These are phyloP conservation scores for Aureobasidium musti DNA, from an alignment of 2,329 filamentous ascomycete species.

Conservation along the genomic window DNA sequence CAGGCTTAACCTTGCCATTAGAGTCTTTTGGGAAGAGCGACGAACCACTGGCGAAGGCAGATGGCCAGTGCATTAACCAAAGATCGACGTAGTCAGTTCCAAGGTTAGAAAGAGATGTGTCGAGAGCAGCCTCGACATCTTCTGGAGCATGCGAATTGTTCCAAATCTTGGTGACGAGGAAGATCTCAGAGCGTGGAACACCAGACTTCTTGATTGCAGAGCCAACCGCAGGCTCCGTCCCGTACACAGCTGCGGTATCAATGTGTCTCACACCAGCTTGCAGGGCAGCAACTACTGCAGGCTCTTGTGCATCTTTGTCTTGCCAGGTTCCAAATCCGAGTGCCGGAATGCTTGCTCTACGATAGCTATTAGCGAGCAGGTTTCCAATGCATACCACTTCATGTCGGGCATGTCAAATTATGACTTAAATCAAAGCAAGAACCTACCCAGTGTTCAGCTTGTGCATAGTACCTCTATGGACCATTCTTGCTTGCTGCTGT, in stretches of 20 bases:
- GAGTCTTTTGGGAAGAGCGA: conserved; percentile 51
- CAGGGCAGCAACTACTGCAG: conserved; percentile 47
- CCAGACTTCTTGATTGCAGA: conserved; percentile 64
- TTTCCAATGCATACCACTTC: not conserved
- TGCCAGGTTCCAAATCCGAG: conserved; percentile 60
- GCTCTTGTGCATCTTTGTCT: conserved; percentile 53
- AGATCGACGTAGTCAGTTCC: conserved; percentile 68
- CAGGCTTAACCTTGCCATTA: conserved; percentile 47
- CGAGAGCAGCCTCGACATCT: conserved; percentile 60
- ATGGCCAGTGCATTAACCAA: conserved; percentile 69
- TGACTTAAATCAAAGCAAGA: not conserved
- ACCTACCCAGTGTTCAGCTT: conserved; percentile 52
- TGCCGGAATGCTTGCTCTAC: conserved; percentile 37
- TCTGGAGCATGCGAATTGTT: conserved; percentile 62
- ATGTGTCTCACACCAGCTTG: conserved; percentile 58
- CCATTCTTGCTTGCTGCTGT: conserved; percentile 34
- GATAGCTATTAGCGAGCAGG: not conserved
- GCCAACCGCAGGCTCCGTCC: conserved; percentile 67
- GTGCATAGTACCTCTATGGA: conserved; percentile 30
- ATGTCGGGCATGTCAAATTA: too few species aligned
- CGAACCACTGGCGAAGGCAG: conserved; percentile 55
- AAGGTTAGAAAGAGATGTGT: conserved; percentile 63
- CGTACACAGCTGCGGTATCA: conserved; percentile 43
- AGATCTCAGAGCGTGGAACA: conserved; percentile 64
- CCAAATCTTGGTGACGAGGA: conserved; percentile 69